These are phyloP conservation scores for Piromyces finnis DNA, from an alignment of 192 early-diverging fungal genomes.

Conservation along the genomic window DNA sequence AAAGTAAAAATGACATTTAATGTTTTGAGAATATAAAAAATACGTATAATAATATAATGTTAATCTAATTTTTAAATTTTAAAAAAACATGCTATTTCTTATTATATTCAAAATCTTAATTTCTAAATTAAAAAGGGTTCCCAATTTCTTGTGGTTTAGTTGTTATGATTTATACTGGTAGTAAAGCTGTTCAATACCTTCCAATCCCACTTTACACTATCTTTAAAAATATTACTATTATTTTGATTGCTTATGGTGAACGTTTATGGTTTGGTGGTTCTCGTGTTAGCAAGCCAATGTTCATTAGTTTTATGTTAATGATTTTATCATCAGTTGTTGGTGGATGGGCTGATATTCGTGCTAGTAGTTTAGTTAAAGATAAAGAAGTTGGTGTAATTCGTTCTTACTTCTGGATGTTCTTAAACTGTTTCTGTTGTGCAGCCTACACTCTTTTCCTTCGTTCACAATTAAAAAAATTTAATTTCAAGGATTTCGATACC, in stretches of 20 bases:
- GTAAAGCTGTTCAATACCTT: conserved; percentile 81
- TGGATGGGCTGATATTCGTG: conserved; percentile 30
- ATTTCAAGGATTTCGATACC: conserved; percentile 96
- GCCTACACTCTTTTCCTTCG: conserved; percentile 82
- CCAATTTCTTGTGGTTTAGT: conserved; percentile 68
- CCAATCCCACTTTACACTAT: conserved; percentile 90
- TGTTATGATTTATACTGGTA: conserved; percentile 93
- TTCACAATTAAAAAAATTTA: conserved; percentile 65
- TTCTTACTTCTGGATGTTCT: conserved; percentile 77
- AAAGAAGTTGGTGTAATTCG: conserved; percentile 4
- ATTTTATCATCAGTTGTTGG: conserved; percentile 2
- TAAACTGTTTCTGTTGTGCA: conserved; percentile 80
- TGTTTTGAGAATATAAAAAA: no score
- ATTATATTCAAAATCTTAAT: no score
- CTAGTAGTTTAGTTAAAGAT: conserved; percentile 12
- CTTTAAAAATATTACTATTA: conserved; percentile 98
- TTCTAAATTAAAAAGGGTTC: conserved; percentile 42
- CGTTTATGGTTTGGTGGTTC: conserved; percentile 60
- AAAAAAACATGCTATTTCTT: no score
- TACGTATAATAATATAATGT: no score
- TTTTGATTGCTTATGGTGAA: conserved; percentile 88
- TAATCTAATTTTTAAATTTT: no score
- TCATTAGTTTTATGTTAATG: conserved; percentile 38
- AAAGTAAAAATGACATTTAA: no score
- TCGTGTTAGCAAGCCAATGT: no score